phyloP scores from a whole-genome alignment of 805 yeast species.

The Kodamaea restingae region DNA sequence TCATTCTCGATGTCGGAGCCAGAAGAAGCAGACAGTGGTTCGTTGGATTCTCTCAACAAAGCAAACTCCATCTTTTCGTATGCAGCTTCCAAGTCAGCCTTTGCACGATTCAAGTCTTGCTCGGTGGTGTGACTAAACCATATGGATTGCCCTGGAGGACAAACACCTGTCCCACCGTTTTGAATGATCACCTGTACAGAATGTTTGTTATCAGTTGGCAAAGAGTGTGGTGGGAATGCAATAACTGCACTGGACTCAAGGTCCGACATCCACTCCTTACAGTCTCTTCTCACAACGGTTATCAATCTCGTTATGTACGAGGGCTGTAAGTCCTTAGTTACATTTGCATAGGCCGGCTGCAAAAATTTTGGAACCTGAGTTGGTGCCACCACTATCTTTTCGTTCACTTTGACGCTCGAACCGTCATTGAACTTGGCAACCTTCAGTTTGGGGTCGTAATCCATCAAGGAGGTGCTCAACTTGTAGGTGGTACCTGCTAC shows the following conservation, averaged over 20 bases:
- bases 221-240: slow-evolving; percentile 85
- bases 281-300: slow-evolving; percentile 79
- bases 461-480: slow-evolving; percentile 60
- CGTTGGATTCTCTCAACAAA: slow-evolving; percentile 70
- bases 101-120: slow-evolving; percentile 59
- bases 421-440: slow-evolving; percentile 76
- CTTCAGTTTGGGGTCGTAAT: slow-evolving; percentile 63
- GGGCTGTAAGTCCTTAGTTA: slow-evolving; percentile 38
- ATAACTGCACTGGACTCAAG: slow-evolving; percentile 83
- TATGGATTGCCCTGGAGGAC: slow-evolving; percentile 80
- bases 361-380: slow-evolving; percentile 50
- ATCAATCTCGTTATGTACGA: slow-evolving; percentile 70
- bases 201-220: slow-evolving; percentile 57
- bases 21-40: slow-evolving; percentile 22
- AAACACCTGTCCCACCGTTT: slow-evolving; percentile 83
- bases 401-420: slow-evolving; percentile 66
- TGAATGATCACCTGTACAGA: slow-evolving; percentile 86
- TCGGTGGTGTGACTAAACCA: slow-evolving; percentile 88
- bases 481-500: slow-evolving; percentile 96
- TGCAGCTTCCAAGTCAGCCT: slow-evolving; percentile 76
- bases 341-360: slow-evolving; percentile 37
- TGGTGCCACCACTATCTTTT: slow-evolving; percentile 74
- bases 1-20: slow-evolving; percentile 53
- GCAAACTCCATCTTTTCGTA: slow-evolving; percentile 74
- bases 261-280: slow-evolving; percentile 88